phyloP scores from a whole-genome alignment of 768 basidiomycete species.

The Cubamyces lactineus region DNA sequence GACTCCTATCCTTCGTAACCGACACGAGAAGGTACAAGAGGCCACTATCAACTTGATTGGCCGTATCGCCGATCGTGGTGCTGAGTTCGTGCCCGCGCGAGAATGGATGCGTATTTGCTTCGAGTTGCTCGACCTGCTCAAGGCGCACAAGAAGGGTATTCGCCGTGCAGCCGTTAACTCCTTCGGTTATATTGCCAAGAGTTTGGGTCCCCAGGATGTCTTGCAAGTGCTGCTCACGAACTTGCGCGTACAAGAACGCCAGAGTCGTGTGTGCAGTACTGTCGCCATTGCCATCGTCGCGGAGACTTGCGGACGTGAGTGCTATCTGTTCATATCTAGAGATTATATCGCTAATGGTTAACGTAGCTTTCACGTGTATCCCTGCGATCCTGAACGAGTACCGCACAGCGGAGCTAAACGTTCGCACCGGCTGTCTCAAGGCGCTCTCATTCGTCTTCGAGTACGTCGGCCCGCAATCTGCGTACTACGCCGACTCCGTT shows the following conservation, averaged over 20 bases:
- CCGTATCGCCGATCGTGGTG: slow-evolving; percentile 99
- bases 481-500: slow-evolving; percentile 95
- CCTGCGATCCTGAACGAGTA: slow-evolving; percentile 99
- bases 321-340: background rate
- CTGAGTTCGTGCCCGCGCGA: slow-evolving; percentile 96
- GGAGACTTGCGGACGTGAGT: slow-evolving; percentile 82
- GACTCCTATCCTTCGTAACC: slow-evolving; percentile 99
- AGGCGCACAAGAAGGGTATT: slow-evolving; percentile 99
- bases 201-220: slow-evolving; percentile 98
- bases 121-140: slow-evolving; percentile 93
- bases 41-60: slow-evolving; percentile 99
- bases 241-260: slow-evolving; percentile 96
- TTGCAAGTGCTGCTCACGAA: slow-evolving; percentile 95
- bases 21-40: slow-evolving; percentile 99
- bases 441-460: slow-evolving; percentile 99
- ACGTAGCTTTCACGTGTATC: slow-evolving; percentile 91
- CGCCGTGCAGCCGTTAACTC: slow-evolving; percentile 99
- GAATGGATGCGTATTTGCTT: slow-evolving; percentile 99
- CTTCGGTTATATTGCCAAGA: slow-evolving; percentile 99
- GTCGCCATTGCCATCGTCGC: slow-evolving; percentile 97
- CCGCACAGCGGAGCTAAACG: slow-evolving; percentile 96
- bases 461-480: slow-evolving; percentile 97
- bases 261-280: slow-evolving; percentile 97
- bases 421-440: slow-evolving; percentile 97
- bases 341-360: background rate